Evolutionary conservation across 2,329 filamentous ascomycete species (phyloP), one percentile per base, ranked within the genome.

Genomic region (Periconia sp.): DNA sequence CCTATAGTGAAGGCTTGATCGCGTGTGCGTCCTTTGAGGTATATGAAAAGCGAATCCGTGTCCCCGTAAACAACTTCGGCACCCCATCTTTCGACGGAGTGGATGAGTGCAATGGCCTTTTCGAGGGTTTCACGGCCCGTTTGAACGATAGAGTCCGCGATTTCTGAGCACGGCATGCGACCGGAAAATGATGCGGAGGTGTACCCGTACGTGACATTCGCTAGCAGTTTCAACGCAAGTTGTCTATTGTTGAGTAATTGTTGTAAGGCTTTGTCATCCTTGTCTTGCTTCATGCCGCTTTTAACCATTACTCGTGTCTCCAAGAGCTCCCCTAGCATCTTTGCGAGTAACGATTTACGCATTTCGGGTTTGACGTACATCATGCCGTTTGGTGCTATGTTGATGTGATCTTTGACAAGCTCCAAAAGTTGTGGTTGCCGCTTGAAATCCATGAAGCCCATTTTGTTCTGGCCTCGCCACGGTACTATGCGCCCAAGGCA

Each of bases 141-240:
- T 72, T 99, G 93, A 0, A 99, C 94, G 65, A 99, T 99, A 73
- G 91, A 96, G 76, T 99, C 94, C 8, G 94, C 94, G 59, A 99
- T 96, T 73, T 99, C 94, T 1, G 92, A 91, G 72, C 94, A 99
- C 0, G 94, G 94, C 94, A 99, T 97, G 20, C 94, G 86, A 0
- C 94, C 94, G 0, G 93, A 97, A 73, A 97, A 99, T 0, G 91
- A 95, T 0, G 94, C 94, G 2, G 94, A 97, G 0, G 94, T 94
- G 74, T 99, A 99, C 11, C 94, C 94, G 67, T 99, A 99, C 0
- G 94, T 99, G 61, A 99, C 94, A 64, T 99, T 99, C n/a, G 94
- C 94, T 40, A 99, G 90, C 7, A 99, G 81, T 70, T 99, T 99
- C 23, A 99, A 82, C 0, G 94, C 94, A 3, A 99, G 80, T 65